Conservation (phyloP, 1,284 basidiomycete species). For the Pseudozyma pruni region DNA sequence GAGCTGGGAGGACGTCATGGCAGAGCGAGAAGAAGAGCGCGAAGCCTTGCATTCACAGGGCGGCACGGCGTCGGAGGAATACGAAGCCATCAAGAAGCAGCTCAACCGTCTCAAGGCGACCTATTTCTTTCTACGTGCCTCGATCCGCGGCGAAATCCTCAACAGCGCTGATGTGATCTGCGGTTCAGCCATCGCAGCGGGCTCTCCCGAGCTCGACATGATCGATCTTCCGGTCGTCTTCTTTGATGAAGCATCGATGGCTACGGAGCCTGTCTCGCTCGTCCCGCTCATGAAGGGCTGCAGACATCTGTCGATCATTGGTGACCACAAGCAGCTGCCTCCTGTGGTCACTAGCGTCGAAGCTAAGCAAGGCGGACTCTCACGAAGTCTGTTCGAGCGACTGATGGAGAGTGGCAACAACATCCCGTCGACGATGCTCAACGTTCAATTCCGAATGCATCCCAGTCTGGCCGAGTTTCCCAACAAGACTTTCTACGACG, state of each 20-base stretch:
- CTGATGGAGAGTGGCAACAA: constrained; percentile 71
- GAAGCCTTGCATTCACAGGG: constrained; percentile 16
- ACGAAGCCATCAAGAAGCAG: constrained; percentile 46
- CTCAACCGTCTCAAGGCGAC: constrained; percentile 53
- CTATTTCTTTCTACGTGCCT: constrained; percentile 59
- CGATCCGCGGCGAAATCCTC: constrained; percentile 67
- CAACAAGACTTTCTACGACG: constrained; percentile 82
- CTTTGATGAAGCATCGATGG: constrained; percentile 94
- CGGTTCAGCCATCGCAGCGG: constrained; percentile 63
- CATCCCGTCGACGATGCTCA: constrained; percentile 75
- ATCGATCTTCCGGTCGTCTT: constrained; percentile 93
- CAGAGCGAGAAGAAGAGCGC: constrained; percentile 22
- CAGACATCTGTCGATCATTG: constrained; percentile 85
- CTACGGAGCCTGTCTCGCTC: constrained; percentile 78
- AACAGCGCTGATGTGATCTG: constrained; percentile 68
- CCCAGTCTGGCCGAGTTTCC: constrained; percentile 87
- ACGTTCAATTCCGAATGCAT: constrained; percentile 94
- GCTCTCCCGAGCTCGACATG: constrained; percentile 65
- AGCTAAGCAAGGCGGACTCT: constrained; percentile 76
- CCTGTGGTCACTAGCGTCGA: constrained; percentile 76
- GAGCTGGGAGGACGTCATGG: constrained; percentile 42
- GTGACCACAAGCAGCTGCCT: constrained; percentile 96
- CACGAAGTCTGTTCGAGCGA: constrained; percentile 86
- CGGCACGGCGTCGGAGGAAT: constrained; percentile 25
- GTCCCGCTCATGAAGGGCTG: constrained; percentile 72